Conservation (phyloP, 2,329 filamentous ascomycete genomes). For the Colletotrichum cereale region DNA sequence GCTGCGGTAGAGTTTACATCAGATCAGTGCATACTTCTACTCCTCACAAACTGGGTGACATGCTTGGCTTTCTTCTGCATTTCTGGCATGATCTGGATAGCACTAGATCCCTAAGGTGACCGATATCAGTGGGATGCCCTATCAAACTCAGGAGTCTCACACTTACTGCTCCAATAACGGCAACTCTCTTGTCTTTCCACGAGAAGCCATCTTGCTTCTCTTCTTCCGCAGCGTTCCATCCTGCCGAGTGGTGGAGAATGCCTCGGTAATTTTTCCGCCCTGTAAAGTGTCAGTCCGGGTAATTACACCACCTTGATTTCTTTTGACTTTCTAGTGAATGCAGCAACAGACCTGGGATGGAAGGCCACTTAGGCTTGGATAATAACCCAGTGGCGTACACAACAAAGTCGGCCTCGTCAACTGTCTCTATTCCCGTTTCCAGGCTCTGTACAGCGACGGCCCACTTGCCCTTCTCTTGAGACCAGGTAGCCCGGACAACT, state of each 20-base stretch:
- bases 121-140: neutral
- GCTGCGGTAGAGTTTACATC: rapidly evolving
- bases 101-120: constrained; percentile 57
- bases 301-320: no score
- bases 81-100: constrained; percentile 62
- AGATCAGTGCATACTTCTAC: neutral
- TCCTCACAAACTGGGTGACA: constrained; percentile 8
- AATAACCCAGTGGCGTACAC: neutral
- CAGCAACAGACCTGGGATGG: neutral
- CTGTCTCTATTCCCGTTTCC: neutral
- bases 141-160: no score
- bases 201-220: neutral
- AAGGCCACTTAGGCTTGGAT: constrained; percentile 10
- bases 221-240: neutral
- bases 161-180: constrained; percentile 58
- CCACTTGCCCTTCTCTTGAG: neutral
- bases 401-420: neutral
- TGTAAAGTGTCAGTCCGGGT: neutral
- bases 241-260: neutral
- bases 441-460: neutral
- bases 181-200: constrained; percentile 55
- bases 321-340: rapidly evolving
- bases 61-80: constrained; percentile 49
- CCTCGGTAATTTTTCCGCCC: neutral
- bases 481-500: neutral